Evolutionary conservation across 169 alveolate species (phyloP), one percentile per base, ranked within the genome.

Genomic region (Plasmodium adleri): DNA sequence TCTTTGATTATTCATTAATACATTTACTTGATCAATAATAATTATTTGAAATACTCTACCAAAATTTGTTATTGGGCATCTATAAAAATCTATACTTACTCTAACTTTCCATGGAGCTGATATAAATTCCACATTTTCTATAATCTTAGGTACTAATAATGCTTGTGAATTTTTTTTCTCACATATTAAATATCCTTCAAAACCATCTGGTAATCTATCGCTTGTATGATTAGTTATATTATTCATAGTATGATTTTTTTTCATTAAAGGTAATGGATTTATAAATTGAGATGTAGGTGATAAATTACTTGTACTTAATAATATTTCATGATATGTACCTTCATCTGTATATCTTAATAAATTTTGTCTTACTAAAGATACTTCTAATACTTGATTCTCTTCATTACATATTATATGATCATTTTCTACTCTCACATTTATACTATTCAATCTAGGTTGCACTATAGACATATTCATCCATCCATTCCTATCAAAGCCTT

Each of bases 71-170:
- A 83, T 26, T 17, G 91, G 91, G 39, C 62, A 28, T 68, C 24
- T 68, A 8, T 67, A 70, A 43, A 83, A 15, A 59, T 39, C 63
- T 32, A 83, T 22, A 12, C 74, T 70, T 43, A 68, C 91, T 45
- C 74, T 45, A 32, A 83, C 91, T 43, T 43, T 54, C 91, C 91
- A 83, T 3, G 80, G 91, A n/a, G 74, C 67, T 15, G 85, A 7
- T 20, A 68, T 60, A 58, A 83, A 83, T 62, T 83, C 74, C 0
- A 83, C 91, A 26, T 39, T 10, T 15, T 83, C 62, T 15, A 43
- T 0, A 5, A 17, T 9, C 50, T 83, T 83, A 15, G 91, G 91
- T 15, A 63, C 73, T 70, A 83, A 45, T 22, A 83, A 1, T n/a
- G 83, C 91, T 10, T 68, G 12, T 9, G 72, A 7, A 47, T 83